Conservation (phyloP, 2,329 filamentous ascomycete species). For the Alternaria sp. region DNA sequence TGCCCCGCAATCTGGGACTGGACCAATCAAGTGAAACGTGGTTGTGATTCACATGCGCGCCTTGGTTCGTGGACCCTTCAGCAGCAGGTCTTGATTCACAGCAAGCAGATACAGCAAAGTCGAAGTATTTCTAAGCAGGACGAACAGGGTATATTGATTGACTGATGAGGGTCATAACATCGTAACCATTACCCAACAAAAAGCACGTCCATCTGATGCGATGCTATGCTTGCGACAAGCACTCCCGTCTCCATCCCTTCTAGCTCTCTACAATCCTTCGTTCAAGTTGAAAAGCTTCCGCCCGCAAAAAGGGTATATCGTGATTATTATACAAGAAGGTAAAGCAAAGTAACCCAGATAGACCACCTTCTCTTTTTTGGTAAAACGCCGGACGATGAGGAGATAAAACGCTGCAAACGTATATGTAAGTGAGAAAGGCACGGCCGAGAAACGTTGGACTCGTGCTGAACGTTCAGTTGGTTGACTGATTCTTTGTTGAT, state of each 20-base stretch:
- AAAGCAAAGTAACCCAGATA: not conserved
- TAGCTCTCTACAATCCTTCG: constrained; percentile 1
- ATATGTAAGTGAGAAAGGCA: not conserved
- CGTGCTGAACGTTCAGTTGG: not conserved
- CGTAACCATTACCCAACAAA: constrained; percentile 20
- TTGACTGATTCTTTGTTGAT: not conserved
- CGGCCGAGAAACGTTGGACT: not conserved
- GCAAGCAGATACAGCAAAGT: not conserved
- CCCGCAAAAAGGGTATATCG: constrained; percentile 29
- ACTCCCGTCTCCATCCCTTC: not conserved
- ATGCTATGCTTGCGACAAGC: not conserved
- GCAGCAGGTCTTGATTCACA: not conserved
- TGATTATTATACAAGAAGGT: constrained; percentile 28
- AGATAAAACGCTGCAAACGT: constrained; percentile 11
- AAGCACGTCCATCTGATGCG: not conserved
- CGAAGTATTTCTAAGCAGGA: not conserved
- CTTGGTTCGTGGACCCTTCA: not conserved
- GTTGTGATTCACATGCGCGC: not conserved
- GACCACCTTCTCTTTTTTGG: constrained; percentile 4
- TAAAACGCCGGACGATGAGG: constrained; percentile 1
- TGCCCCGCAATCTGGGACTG: not conserved
- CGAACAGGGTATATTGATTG: constrained; percentile 6
- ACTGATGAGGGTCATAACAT: constrained; percentile 21
- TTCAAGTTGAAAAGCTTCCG: not conserved
- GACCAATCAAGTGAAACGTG: not conserved